Conservation (phyloP, 2,329 filamentous ascomycete species). For the Trichoderma arundinaceum region DNA sequence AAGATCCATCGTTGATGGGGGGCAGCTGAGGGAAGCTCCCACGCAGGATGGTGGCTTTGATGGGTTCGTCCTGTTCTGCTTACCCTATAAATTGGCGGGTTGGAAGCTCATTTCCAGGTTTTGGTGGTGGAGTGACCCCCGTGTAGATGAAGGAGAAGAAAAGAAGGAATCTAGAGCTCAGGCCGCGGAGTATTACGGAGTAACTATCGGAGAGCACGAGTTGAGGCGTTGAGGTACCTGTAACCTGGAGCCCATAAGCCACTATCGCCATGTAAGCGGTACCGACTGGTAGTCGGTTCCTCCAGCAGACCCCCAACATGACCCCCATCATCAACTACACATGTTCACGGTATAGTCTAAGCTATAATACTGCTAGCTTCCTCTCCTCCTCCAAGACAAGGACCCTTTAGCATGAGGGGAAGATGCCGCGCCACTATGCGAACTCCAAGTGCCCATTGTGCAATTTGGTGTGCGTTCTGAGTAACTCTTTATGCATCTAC, state of each 20-base stretch:
- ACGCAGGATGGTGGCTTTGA: constrained; percentile 3
- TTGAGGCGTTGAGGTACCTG: too few species aligned
- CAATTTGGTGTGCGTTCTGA: too few species aligned
- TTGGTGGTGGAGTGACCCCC: constrained; percentile 16
- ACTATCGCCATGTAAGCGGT: too few species aligned
- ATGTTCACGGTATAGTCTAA: too few species aligned
- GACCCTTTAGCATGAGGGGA: constrained; percentile 1
- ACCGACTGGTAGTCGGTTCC: too few species aligned
- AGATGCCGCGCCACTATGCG: too few species aligned
- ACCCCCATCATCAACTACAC: constrained; percentile 3
- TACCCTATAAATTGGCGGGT: not conserved
- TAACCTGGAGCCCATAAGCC: too few species aligned
- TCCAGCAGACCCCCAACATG: constrained; percentile 15
- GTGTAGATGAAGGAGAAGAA: constrained; percentile 8
- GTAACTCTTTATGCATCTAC: constrained; percentile 9
- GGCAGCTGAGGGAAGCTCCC: not conserved
- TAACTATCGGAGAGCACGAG: too few species aligned
- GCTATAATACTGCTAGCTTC: too few species aligned
- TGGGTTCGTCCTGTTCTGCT: not conserved
- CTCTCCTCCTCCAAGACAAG: not conserved
- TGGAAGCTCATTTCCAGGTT: not conserved
- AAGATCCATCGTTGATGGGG: constrained; percentile 26
- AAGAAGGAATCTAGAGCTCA: too few species aligned
- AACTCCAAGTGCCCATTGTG: too few species aligned
- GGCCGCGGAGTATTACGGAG: too few species aligned